Base-by-base conservation (phyloP, 2,329 filamentous ascomycete species). In the Fusarium humuli region DNA sequence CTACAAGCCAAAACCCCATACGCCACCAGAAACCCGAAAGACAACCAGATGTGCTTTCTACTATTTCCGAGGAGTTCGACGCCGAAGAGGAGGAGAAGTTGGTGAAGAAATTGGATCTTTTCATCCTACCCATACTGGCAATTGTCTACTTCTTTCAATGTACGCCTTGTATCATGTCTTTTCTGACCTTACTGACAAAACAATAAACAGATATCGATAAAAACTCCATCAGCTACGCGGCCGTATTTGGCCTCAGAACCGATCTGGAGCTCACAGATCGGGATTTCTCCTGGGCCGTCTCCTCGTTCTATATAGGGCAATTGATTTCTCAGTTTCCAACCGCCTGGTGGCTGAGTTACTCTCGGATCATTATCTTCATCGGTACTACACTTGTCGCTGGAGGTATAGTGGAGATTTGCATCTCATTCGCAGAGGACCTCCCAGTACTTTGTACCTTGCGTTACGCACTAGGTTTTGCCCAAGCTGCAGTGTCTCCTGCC, bases 401-500 rank as follows among this genome's bases (percentile, higher is more conserved):
- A 8, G 25, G 25, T 27, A 27, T 27, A 27, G 25, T 27, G 25
- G 25, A 27, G 25, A 27, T 27, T 27, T 27, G 25, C 9, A 27
- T 27, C 25, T 8, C 25, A 27, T 27, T 27, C 25, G 25, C 25
- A 27, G 6, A 27, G 25, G 3, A 27, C 25, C 3, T 27, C 3
- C 25, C 8, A 27, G 25, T 27, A 27, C 25, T 27, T 3, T 3
- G 8, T 27, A 3, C 8, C 25, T 27, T 27, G 9, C 25, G 25
- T 27, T 27, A 3, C 25, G 25, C 8, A 27, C 8, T 27, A 27
- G 25, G 25, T 9, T 27, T 27, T 27, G 25, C 25, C 25, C 77
- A 79, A 40, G 76, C 72, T 12, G 73, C 74, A 7, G 76, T 79
- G 1, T 77, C 76, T 2, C 78, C 77, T 3, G 76, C 77, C 20